Evolutionary conservation across 306 rosid species (phyloP), one percentile per base, ranked within the genome.

Genomic region (Abrus pulchellus): DNA sequence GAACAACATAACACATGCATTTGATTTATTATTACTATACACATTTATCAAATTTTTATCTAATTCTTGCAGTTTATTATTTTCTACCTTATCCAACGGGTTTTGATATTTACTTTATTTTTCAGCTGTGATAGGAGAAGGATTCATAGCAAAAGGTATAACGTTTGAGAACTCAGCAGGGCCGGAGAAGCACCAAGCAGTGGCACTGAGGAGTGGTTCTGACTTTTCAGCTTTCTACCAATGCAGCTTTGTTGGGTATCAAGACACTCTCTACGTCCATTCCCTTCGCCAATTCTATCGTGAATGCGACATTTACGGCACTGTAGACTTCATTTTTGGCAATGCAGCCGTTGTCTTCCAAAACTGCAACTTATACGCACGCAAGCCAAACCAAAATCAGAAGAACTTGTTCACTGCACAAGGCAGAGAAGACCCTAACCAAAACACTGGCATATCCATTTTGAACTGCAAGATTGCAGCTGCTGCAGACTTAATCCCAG

Each of bases 151-250:
- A 0, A 90, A 90, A 57, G 97, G 93, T 6, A 86, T 94, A 65
- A 92, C 98, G 7, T 48, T 94, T 27, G 98, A 94, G 77, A 94
- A 94, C 83, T 68, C 86, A 2, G 98, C 98, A 6, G 98, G 98
- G 5, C 92, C 98, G 0, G 86, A 89, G 11, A 94, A 92, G 50
- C 98, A 94, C 93, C 98, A 94, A 82, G 98, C 98, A 0, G 97
- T 94, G 8, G 98, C 98, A 28, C 47, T 94, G 0, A 72, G 98
- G n/a, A 82, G 89, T 50, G 87, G 94, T 6, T 78, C 97, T 0
- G 97, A 94, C 73, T 61, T 89, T 79, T 94, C 97, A 0, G 92
- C 90, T 4, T 94, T 94, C 77, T 94, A 89, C 84, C 50, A 75
- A 9, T 92, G 97, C 89, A 94, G 96, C 84, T 92, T 94, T 43